Percentiles rank a stretch among this genome's conserved stretches.
These are phyloP conservation scores for Rhinocladiella mackenziei DNA, from an alignment of 2,329 filamentous ascomycete genomes.

Conservation along the genomic window DNA sequence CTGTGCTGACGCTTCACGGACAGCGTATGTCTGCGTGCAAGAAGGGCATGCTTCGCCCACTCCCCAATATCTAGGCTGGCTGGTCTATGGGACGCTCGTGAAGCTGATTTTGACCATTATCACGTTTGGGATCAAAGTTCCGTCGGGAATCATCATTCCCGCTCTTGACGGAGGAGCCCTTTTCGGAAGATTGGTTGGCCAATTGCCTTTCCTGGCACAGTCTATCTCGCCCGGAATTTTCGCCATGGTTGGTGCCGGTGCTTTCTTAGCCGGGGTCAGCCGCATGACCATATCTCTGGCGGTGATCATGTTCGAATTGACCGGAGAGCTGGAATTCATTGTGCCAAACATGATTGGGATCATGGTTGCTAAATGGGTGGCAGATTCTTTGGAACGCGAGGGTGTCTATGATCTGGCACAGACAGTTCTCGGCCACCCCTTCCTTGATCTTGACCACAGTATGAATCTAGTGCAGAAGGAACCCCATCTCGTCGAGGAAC, in stretches of 20 bases:
- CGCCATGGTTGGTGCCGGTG: slow-evolving; percentile 58
- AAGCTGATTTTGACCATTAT: slow-evolving; percentile 56
- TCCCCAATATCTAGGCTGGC: slow-evolving; percentile 48
- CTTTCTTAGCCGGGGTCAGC: slow-evolving; percentile 56
- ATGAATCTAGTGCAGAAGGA: slow-evolving; percentile 41
- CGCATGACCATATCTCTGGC: slow-evolving; percentile 57
- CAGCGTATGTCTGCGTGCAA: slow-evolving; percentile 51
- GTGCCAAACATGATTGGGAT: slow-evolving; percentile 59
- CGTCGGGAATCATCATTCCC: slow-evolving; percentile 59
- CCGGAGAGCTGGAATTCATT: slow-evolving; percentile 56
- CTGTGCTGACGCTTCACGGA: slow-evolving; percentile 40
- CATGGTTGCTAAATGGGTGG: slow-evolving; percentile 57
- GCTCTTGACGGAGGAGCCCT: slow-evolving; percentile 56
- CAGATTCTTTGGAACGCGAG: slow-evolving; percentile 51
- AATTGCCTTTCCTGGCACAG: slow-evolving; percentile 50
- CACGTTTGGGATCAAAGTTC: slow-evolving; percentile 59
- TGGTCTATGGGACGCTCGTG: slow-evolving; percentile 51
- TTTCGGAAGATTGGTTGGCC: slow-evolving; percentile 54
- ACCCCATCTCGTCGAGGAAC: slow-evolving; percentile 41
- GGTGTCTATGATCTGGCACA: slow-evolving; percentile 60
- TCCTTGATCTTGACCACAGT: slow-evolving; percentile 50
- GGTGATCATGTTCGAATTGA: slow-evolving; percentile 61
- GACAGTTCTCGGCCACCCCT: slow-evolving; percentile 55
- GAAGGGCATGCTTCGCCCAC: slow-evolving; percentile 34
- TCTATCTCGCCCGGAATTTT: slow-evolving; percentile 56